phyloP scores from a whole-genome alignment of 139 green algal species.

The Chara braunii region DNA sequence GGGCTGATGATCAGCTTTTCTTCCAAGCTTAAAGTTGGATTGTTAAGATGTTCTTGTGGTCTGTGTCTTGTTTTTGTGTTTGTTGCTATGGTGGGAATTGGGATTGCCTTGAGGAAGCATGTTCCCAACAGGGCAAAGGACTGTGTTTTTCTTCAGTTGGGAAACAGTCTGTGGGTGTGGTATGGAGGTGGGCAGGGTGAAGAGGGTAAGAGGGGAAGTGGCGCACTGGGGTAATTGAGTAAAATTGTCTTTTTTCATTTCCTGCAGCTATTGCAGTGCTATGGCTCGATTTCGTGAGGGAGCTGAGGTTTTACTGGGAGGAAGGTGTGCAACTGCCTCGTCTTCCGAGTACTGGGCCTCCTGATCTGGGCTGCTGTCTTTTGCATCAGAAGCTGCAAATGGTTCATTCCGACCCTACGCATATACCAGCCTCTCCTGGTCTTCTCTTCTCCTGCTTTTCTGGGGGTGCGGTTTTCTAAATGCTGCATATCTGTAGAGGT shows the following conservation, averaged over 20 bases:
- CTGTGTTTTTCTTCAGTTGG: not conserved
- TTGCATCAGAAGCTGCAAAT: conserved; percentile 34
- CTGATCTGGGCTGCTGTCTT: conserved; percentile 19
- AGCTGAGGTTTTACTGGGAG: conserved; percentile 28
- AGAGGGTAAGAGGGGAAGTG: no score
- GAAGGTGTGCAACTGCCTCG: conserved; percentile 3
- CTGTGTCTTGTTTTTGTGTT: not conserved
- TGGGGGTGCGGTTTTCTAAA: no score
- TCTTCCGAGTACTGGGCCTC: conserved; percentile 1
- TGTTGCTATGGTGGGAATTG: not conserved
- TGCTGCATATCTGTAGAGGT: no score
- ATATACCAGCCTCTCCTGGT: no score
- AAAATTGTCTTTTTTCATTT: no score
- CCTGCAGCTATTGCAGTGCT: conserved; percentile 20
- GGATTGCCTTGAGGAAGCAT: not conserved
- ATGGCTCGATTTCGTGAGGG: conserved; percentile 12
- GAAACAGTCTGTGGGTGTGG: not conserved
- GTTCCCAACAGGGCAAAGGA: not conserved
- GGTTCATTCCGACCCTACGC: no score
- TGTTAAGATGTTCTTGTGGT: no score
- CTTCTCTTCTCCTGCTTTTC: no score
- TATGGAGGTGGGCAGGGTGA: no score
- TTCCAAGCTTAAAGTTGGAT: no score
- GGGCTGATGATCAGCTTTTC: no score
- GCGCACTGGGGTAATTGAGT: no score